Base-by-base conservation (phyloP, 2,329 filamentous ascomycete genomes). In the Didymella exigua region DNA sequence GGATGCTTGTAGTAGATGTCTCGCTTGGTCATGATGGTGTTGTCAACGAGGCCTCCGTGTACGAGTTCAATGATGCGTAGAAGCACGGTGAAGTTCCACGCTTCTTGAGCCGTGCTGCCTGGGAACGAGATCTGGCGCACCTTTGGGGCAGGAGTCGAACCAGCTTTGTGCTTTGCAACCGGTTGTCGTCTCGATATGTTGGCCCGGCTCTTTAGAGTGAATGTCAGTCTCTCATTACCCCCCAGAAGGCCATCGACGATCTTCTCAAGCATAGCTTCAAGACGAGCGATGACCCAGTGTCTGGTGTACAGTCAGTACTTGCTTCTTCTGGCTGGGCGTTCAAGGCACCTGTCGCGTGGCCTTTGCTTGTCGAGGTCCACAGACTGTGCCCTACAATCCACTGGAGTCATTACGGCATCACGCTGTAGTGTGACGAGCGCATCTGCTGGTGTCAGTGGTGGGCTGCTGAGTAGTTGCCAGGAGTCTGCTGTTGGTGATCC, bases 1-100 rank as follows among this genome's bases (percentile, higher is more conserved):
- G 87, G 85, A 61, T 92, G 83, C 63, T 90, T 86, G 69, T 96
- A 96, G 72, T 88, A 96, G 4, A 96, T 86, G 66, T 90, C 89
- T 58, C 84, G 78, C 68, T 87, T 87, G 0, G 84, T 85, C 55
- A 85, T 76, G 9, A 80, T 67, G 16, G 77, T 68, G 37, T 81
- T 76, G 2, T 75, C 75, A 7, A 76, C 63, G 18, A 87, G 71
- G 5, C 81, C 80, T 57, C 81, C 76, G 30, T 84, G 79, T 45
- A 87, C 77, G 14, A 84, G 76, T 36, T 82, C 78, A 8, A 87
- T 70, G 8, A 87, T 80, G 5, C 82, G 79, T n/a, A 85, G 56
- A 3, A 84, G 70, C 5, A 84, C 78, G 61, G 82, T 77, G 60
- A 84, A 84, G 63, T 80, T 81, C 83, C 84, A 85, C 13, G 84